Conservation (phyloP, 371 early-diverging fungal species). For the Apophysomyces trapeziformis region DNA sequence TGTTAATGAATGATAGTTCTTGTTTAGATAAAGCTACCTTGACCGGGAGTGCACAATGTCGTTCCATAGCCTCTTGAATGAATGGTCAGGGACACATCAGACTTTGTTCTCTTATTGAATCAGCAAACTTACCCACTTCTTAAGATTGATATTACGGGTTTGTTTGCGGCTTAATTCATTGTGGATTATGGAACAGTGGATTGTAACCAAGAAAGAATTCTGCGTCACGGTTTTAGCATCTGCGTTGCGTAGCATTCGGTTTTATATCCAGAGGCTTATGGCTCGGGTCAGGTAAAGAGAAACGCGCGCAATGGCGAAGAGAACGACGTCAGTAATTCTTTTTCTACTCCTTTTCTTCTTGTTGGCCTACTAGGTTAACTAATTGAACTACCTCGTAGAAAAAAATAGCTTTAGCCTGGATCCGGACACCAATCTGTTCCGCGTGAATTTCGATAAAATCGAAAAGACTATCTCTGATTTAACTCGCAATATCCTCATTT, state of each 20-base stretch:
- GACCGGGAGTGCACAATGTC: no score
- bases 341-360: not conserved
- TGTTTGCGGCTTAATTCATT: slow-evolving; percentile 75
- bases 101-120: slow-evolving; percentile 47
- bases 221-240: slow-evolving; percentile 82
- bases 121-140: not conserved
- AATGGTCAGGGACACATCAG: slow-evolving; percentile 40
- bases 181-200: slow-evolving; percentile 66
- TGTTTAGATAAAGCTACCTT: no score
- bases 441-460: slow-evolving; percentile 74
- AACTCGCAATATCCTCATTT: slow-evolving; percentile 69
- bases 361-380: slow-evolving; percentile 35
- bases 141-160: slow-evolving; percentile 67
- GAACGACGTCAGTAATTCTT: no score
- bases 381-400: slow-evolving; percentile 75
- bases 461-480: slow-evolving; percentile 66
- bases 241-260: slow-evolving; percentile 81
- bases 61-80: no score
- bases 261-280: slow-evolving; percentile 84
- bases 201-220: slow-evolving; percentile 63
- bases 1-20: no score
- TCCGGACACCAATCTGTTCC: slow-evolving; percentile 47
- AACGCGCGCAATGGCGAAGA: not conserved
- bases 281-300: slow-evolving; percentile 69
- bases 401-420: slow-evolving; percentile 68